Percentiles rank a stretch among this genome's conserved stretches.
phyloP scores from a whole-genome alignment of 2,329 filamentous ascomycete species.

The Xylaria sp. region DNA sequence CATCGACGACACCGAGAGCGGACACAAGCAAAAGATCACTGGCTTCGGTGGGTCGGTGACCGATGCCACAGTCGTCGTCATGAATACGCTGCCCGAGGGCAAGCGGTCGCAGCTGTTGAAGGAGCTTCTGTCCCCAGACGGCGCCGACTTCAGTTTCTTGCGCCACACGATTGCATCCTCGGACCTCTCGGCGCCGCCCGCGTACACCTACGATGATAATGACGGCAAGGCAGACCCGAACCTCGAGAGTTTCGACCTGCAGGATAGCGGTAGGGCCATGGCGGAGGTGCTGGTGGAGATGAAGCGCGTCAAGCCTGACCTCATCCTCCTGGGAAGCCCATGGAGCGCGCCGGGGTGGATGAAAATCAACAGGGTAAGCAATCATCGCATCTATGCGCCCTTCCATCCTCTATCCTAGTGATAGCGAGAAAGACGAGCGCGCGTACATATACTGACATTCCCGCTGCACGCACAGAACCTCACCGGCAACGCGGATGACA shows the following conservation, averaged over 20 bases:
- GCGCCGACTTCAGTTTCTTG: constrained; percentile 44
- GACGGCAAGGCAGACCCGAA: constrained; percentile 35
- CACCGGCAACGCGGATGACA: constrained; percentile 42
- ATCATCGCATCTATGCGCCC: background rate
- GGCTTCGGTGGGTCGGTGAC: constrained; percentile 49
- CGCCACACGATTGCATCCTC: constrained; percentile 46
- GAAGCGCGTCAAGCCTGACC: constrained; percentile 37
- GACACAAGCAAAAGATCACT: constrained; percentile 44
- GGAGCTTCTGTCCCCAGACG: constrained; percentile 41
- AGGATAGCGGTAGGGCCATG: constrained; percentile 44
- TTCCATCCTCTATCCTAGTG: no score
- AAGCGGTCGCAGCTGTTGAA: constrained; percentile 38
- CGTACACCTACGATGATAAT: constrained; percentile 45
- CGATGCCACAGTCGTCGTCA: constrained; percentile 44
- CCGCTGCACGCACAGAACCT: constrained; percentile 27
- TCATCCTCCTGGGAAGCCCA: constrained; percentile 43
- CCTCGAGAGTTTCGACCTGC: constrained; percentile 40
- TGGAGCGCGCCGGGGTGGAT: constrained; percentile 49
- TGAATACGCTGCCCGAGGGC: constrained; percentile 38
- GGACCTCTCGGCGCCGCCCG: constrained; percentile 43
- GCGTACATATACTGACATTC: background rate
- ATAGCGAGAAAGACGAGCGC: background rate
- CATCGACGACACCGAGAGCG: constrained; percentile 43
- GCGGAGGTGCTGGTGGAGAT: constrained; percentile 42
- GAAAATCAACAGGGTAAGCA: constrained; percentile 40